These are phyloP conservation scores for Scutellaria baicalensis DNA, from an alignment of 257 asterid genomes.

Conservation along the genomic window DNA sequence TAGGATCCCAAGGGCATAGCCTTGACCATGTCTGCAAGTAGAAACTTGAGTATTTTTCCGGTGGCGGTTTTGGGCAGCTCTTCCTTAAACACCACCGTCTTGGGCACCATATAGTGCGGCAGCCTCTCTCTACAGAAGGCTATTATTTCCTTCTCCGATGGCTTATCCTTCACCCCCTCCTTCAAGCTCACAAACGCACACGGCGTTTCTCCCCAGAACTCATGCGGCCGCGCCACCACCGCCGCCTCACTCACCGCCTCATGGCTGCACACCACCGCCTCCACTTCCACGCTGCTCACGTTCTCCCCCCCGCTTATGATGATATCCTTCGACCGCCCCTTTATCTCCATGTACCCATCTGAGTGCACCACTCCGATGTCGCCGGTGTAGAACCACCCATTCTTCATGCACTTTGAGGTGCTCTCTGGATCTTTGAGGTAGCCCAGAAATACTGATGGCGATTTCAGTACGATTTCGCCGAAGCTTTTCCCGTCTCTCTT, in stretches of 20 bases:
- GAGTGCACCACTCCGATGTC: conserved; percentile 75
- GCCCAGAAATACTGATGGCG: conserved; percentile 51
- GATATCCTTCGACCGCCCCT: conserved; percentile 72
- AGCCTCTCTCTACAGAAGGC: conserved; percentile 41
- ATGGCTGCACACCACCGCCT: conserved; percentile 48
- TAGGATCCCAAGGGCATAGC: conserved; percentile 20
- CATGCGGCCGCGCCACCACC: conserved; percentile 73
- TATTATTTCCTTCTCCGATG: conserved; percentile 41
- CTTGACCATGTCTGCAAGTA: conserved; percentile 55
- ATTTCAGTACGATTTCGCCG: conserved; percentile 56
- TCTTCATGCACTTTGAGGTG: conserved; percentile 37
- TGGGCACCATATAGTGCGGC: conserved; percentile 69
- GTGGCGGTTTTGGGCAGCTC: conserved; percentile 80
- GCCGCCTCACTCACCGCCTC: conserved; percentile 80
- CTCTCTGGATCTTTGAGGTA: conserved; percentile 54
- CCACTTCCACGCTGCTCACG: conserved; percentile 78
- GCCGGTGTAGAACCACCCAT: conserved; percentile 76
- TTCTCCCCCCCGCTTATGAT: conserved; percentile 80
- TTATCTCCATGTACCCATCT: conserved; percentile 65
- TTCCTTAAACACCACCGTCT: conserved; percentile 44
- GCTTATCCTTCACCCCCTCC: conserved; percentile 22
- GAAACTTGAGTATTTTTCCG: conserved; percentile 63
- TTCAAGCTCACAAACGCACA: conserved; percentile 72
- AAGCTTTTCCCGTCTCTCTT: conserved; percentile 34
- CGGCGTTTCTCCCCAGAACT: conserved; percentile 77